These are phyloP conservation scores for Parasitella parasitica DNA, from an alignment of 371 early-diverging fungal genomes.

Conservation along the genomic window DNA sequence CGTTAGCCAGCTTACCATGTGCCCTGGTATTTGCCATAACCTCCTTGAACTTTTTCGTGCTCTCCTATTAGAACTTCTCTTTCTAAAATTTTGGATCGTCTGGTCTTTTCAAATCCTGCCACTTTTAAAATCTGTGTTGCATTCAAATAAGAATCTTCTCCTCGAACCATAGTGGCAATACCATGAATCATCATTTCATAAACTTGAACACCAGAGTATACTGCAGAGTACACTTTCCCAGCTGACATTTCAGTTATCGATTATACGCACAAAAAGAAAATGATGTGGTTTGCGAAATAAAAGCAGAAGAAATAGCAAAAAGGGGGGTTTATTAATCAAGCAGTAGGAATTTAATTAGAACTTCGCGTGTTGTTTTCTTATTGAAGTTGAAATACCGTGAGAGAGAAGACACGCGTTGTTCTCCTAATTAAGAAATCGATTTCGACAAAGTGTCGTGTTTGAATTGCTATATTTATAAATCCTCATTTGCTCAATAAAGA, in stretches of 20 bases:
- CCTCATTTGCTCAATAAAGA: no score
- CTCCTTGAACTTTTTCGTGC: slow-evolving; percentile 97
- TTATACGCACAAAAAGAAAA: not conserved
- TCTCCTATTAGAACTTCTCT: slow-evolving; percentile 78
- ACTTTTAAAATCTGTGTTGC: slow-evolving; percentile 98
- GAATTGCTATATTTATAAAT: no score
- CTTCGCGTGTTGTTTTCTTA: no score
- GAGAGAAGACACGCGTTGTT: no score
- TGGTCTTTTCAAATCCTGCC: slow-evolving; percentile 90
- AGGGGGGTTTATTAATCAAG: no score
- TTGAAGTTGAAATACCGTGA: no score
- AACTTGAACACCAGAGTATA: slow-evolving; percentile 83
- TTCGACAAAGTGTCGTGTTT: no score
- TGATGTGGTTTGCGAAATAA: no score
- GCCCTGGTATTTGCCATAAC: slow-evolving; percentile 97
- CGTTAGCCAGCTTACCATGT: slow-evolving; percentile 61
- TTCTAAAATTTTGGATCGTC: slow-evolving; percentile 91
- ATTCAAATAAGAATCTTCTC: slow-evolving; percentile 88
- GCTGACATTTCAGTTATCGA: slow-evolving; percentile 3
- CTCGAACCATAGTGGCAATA: slow-evolving; percentile 91
- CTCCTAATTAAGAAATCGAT: no score
- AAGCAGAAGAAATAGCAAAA: no score
- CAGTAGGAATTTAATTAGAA: no score
- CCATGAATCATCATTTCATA: slow-evolving; percentile 83
- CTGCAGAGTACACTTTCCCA: slow-evolving; percentile 58